These are phyloP conservation scores for Penicillium angulare DNA, from an alignment of 495 filamentous ascomycete genomes.

Conservation along the genomic window DNA sequence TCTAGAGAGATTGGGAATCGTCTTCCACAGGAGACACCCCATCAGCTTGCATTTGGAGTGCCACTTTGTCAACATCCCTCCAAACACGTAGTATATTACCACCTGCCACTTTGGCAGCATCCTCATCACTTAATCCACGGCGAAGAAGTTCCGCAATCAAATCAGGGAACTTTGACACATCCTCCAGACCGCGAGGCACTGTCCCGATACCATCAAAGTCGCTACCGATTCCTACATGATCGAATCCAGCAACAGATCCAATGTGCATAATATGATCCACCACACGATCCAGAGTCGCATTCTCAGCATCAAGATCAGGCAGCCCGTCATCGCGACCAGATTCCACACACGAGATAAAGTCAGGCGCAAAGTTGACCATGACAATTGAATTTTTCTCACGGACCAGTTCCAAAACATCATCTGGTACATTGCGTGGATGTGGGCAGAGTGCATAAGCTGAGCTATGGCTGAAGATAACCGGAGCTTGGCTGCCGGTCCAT, in stretches of 20 bases:
- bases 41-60: slow-evolving; percentile 56
- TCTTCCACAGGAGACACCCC: slow-evolving; percentile 67
- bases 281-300: slow-evolving; percentile 77
- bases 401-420: slow-evolving; percentile 56
- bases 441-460: slow-evolving; percentile 52
- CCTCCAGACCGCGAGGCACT: slow-evolving; percentile 55
- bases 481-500: slow-evolving; percentile 44
- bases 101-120: slow-evolving; percentile 67
- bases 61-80: slow-evolving; percentile 66
- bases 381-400: slow-evolving; percentile 54
- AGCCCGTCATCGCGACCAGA: slow-evolving; percentile 45
- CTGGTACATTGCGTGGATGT: slow-evolving; percentile 59
- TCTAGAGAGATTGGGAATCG: slow-evolving; percentile 3
- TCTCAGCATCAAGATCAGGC: slow-evolving; percentile 50
- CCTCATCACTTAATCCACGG: slow-evolving; percentile 63
- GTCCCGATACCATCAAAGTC: slow-evolving; percentile 61
- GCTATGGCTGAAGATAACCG: slow-evolving; percentile 60
- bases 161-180: slow-evolving; percentile 82
- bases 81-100: slow-evolving; percentile 76
- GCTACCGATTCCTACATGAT: slow-evolving; percentile 61
- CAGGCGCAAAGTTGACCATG: slow-evolving; percentile 66
- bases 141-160: slow-evolving; percentile 71
- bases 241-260: slow-evolving; percentile 54
- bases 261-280: slow-evolving; percentile 64
- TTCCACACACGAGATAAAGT: slow-evolving; percentile 64